Evolutionary conservation across 148 eudicot species (phyloP), one percentile per base, ranked within the genome.

Genomic region (Vaccinium darrowii): DNA sequence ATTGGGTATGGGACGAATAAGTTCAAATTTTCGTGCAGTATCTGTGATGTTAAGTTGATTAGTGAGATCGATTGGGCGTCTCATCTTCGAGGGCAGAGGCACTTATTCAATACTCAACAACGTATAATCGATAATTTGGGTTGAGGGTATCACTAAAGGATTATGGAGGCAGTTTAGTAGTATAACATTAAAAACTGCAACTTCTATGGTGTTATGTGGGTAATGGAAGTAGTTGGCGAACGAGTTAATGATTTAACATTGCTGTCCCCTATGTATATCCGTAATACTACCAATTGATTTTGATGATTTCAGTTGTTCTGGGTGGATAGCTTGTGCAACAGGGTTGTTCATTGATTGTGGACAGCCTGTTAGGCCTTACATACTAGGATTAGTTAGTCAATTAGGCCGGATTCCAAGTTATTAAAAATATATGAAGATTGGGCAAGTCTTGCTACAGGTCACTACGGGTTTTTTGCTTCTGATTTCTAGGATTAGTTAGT

Each of bases 31-130:
- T 7, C 3, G 2, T 11, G 54, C 10, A 52, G 1, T 33, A 27
- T 81, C 30, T 85, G 87, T 81, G 60, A 58, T 47, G 62, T 85
- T 7, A 47, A 10, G 33, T 39, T 51, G 69, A 18, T 3, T 2
- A 9, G 54, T 7, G 7, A 58, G 18, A 15, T 57, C 3, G 76
- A 57, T 51, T 13, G 56, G 73, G 58, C 43, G 2, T 7, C 74
- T n/a, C 87, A 85, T 56, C 27, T 85, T 27, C 9, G 12, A 12
- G 80, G 87, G 74, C 25, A 15, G 54, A 57, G n/a, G 50, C 84
- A 85, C 78, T 27, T 33, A 60, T 36, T 83, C 57, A 82, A 57
- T 80, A 19, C 75, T 62, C 85, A 30, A 60, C 62, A 65, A 82
- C 43, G 15, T 51, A 15, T 54, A 52, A 11, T 53, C 3, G 19